Base-by-base conservation (phyloP, 225 moss, liverwort and hornwort genomes). In the Bryum argenteum region DNA sequence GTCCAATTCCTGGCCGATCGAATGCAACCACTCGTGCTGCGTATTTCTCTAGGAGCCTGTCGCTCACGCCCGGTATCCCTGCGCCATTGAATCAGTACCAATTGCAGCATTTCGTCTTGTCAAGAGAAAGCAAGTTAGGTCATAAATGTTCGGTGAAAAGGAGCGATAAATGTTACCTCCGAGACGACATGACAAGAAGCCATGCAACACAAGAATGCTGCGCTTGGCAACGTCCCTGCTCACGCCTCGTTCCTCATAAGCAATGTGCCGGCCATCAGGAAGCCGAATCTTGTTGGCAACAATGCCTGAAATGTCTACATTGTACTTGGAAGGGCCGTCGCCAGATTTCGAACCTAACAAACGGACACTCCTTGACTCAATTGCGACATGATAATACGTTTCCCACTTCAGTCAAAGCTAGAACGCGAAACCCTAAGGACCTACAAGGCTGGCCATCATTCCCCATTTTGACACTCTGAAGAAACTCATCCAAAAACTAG, bases 1-100 rank as follows among this genome's bases (percentile, higher is more conserved):
- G 92, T 40, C 95, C 95, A 67, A 89, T 77, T 54, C 95, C 95
- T 47, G 95, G 95, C 64, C 95, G 78, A 69, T 95, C 95, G 58
- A 86, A 92, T 8, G 89, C 73, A 54, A 95, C 71, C 24, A 92
- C 79, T 21, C 92, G 92, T 11, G 86, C 86, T 67, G 79, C 80
- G 59, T 86, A 89, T 62, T 91, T 89, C 65, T 89, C 73, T 19
- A 94, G 84, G 5, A 94, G 71, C 21, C 75, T 83, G 0, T 75
- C 55, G 44, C 75, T 88, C 9, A 91, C 59, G 16, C 93, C 91
- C 22, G 93, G 91, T 61, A 94, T 84, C 66, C 93, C 93, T 94
- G 75, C 55, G 33, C 3, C 33, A 33, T 33, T 33, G 33, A 33
- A 33, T 33, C 33, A 33, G 33, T 33, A 33, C 33, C 33, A 12